phyloP scores from a whole-genome alignment of 2,329 filamentous ascomycete species.

The Penicillium psychrosexuale region DNA sequence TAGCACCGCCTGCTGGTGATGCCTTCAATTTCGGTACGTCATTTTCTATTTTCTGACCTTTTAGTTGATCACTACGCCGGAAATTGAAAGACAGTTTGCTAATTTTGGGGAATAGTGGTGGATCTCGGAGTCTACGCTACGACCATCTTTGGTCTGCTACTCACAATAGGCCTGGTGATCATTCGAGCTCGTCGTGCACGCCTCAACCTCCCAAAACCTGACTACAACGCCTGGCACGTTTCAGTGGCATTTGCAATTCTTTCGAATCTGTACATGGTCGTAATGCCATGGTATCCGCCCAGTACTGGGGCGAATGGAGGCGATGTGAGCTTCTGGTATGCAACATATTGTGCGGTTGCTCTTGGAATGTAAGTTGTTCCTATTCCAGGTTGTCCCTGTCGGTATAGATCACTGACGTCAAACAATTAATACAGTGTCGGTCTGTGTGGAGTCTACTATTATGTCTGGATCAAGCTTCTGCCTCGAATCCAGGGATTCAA shows the following conservation, averaged over 20 bases:
- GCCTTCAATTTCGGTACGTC: conserved; percentile 60
- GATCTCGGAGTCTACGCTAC: conserved; percentile 2
- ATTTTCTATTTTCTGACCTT: too few relatives aligned
- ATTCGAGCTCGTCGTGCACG: conserved; percentile 36
- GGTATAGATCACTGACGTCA: not conserved
- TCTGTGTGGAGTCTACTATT: conserved; percentile 57
- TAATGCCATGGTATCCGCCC: conserved; percentile 72
- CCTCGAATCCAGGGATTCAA: conserved; percentile 54
- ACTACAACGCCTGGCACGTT: conserved; percentile 60
- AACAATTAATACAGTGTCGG: conserved; percentile 30
- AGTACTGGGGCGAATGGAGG: conserved; percentile 57
- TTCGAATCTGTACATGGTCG: conserved; percentile 59
- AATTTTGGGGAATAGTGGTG: not conserved
- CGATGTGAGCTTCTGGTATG: conserved; percentile 72
- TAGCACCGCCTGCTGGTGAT: conserved; percentile 60
- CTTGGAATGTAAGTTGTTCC: conserved; percentile 58
- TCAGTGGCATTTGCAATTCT: conserved; percentile 59
- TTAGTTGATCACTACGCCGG: too few relatives aligned
- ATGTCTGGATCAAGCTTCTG: conserved; percentile 56
- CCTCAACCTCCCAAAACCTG: conserved; percentile 47
- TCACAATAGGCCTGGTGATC: conserved; percentile 4
- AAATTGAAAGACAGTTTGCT: not conserved
- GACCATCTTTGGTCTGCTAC: not conserved
- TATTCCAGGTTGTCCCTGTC: too few relatives aligned
- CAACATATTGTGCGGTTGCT: conserved; percentile 63